Percentiles rank a stretch among this genome's conserved stretches.
phyloP scores from a whole-genome alignment of 2,329 filamentous ascomycete species.

The Chaetomiaceae sp. region DNA sequence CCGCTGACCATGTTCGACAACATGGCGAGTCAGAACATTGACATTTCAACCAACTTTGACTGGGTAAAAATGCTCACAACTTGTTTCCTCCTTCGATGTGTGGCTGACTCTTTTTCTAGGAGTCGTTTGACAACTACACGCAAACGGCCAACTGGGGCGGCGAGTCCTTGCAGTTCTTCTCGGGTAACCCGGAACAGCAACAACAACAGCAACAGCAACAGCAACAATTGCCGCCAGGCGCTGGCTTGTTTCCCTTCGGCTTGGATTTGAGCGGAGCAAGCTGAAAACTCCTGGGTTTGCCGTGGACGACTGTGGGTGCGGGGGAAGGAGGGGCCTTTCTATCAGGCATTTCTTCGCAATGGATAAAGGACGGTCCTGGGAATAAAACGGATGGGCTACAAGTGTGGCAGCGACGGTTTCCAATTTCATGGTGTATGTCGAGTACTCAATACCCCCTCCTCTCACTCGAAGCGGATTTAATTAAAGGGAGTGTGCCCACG shows the following conservation, averaged over 20 bases:
- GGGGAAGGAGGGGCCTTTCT: too few species aligned
- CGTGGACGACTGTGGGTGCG: neutral
- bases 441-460: neutral
- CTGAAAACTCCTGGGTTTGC: neutral
- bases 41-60: conserved; percentile 51
- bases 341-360: too few species aligned
- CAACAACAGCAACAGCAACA: conserved; percentile 15
- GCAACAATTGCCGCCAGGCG: conserved; percentile 15
- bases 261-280: conserved; percentile 11
- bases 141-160: conserved; percentile 53
- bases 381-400: neutral
- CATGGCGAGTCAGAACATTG: conserved; percentile 38
- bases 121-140: conserved; percentile 53
- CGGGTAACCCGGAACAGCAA: conserved; percentile 28
- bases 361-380: too few species aligned
- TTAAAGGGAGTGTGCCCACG: neutral
- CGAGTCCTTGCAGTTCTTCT: conserved; percentile 50
- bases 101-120: conserved; percentile 36
- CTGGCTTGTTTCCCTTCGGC: conserved; percentile 14
- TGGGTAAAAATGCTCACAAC: conserved; percentile 42
- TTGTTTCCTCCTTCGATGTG: neutral
- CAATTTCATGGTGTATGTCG: neutral
- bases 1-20: conserved; percentile 52
- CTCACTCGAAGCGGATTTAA: neutral
- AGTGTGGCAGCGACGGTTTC: neutral